Conservation (phyloP, 2,329 filamentous ascomycete species). For the Pyrenophora tritici-repentis region DNA sequence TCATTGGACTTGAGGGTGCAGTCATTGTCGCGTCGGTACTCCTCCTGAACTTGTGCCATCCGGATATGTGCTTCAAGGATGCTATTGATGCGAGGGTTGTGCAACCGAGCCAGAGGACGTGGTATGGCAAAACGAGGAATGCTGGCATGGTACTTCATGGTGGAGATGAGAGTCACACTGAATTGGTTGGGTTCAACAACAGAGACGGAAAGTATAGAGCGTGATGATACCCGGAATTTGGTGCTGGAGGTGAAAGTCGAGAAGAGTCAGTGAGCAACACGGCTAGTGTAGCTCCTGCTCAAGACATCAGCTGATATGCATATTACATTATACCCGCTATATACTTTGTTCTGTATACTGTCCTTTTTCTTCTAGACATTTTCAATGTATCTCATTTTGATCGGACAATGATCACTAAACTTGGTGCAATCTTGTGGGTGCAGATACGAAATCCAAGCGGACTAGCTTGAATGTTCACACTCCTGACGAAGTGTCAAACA, state of each 20-base stretch:
- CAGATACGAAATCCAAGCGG: too few species aligned
- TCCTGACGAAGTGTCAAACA: too few species aligned
- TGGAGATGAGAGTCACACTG: constrained; percentile 12
- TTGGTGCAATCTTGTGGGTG: too few species aligned
- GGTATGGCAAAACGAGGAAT: neutral
- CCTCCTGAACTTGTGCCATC: constrained; percentile 45
- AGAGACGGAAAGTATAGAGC: neutral
- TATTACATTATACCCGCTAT: too few species aligned
- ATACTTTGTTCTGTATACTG: too few species aligned
- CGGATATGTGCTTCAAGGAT: constrained; percentile 45
- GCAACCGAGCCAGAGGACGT: constrained; percentile 8
- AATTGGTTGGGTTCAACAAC: constrained; percentile 1
- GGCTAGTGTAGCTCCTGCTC: too few species aligned
- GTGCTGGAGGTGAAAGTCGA: neutral
- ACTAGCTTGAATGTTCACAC: too few species aligned
- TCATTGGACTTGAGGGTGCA: constrained; percentile 47
- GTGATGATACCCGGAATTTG: neutral
- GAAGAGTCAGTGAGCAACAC: too few species aligned
- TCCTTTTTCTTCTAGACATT: too few species aligned
- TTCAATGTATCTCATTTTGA: too few species aligned
- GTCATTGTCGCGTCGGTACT: constrained; percentile 41
- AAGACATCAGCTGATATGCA: too few species aligned
- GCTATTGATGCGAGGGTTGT: constrained; percentile 23
- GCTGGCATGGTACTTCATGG: neutral
- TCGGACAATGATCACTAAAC: too few species aligned